These are phyloP conservation scores for Nitzschia palea DNA, from an alignment of 108 stramenopile genomes.

Conservation along the genomic window DNA sequence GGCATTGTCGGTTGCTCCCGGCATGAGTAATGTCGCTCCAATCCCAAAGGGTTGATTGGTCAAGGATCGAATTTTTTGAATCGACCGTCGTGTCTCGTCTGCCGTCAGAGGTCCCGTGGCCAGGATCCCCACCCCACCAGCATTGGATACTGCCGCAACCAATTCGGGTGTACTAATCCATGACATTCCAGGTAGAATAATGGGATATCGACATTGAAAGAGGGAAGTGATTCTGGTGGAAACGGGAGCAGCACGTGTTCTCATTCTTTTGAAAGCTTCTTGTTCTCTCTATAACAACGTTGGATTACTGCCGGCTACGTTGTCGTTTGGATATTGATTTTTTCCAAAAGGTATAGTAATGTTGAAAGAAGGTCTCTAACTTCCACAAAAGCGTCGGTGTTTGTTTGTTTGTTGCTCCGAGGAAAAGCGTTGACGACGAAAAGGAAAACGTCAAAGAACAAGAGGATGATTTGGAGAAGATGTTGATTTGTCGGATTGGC, in stretches of 20 bases:
- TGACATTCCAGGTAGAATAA: constrained; percentile 83
- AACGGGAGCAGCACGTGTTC: constrained; percentile 16
- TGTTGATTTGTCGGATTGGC: too few species aligned
- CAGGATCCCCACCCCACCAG: constrained; percentile 82
- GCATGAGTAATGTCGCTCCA: constrained; percentile 86
- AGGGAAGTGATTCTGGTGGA: constrained; percentile 71
- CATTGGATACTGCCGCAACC: constrained; percentile 90
- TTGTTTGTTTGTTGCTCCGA: too few species aligned
- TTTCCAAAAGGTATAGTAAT: too few species aligned
- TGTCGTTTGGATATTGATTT: neutral
- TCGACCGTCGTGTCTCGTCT: constrained; percentile 63
- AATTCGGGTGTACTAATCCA: constrained; percentile 79
- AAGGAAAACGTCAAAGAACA: too few species aligned
- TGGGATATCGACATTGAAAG: constrained; percentile 74
- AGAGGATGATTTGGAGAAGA: too few species aligned
- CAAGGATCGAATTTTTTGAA: constrained; percentile 59
- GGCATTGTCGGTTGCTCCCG: constrained; percentile 83
- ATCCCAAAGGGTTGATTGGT: constrained; percentile 82
- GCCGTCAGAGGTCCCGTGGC: constrained; percentile 84
- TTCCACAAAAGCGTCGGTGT: too few species aligned
- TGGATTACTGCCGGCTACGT: too few species aligned
- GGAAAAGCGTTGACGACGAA: too few species aligned
- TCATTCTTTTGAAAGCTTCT: too few species aligned
- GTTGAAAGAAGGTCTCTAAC: too few species aligned
- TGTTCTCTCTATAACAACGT: too few species aligned